Evolutionary conservation across 2,329 filamentous ascomycete species (phyloP), one percentile per base, ranked within the genome.

Genomic region (Raffaelea arxii): DNA sequence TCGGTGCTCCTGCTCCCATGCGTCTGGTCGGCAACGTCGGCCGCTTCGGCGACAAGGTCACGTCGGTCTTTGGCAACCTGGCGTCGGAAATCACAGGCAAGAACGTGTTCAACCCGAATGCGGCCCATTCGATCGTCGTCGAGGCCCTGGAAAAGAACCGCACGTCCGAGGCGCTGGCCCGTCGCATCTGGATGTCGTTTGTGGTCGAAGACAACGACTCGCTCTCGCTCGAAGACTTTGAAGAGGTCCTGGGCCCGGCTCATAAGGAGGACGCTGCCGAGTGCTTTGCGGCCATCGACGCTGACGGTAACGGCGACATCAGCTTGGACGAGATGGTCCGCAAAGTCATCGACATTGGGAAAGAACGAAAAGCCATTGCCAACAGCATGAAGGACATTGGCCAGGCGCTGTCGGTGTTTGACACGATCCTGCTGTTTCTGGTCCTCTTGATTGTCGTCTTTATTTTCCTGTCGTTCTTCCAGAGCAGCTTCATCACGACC

Each of bases 311-410:
- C 58, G 91, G 91, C 38, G 91, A 97, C 60, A 88, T 98, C 62
- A 91, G 84, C 63, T 73, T 97, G 44, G 90, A 97, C 24, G 92
- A 98, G 67, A 96, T 96, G 86, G 77, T 94, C 47, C 75, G 90
- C 59, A 90, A 89, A 54, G 77, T 95, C 19, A 79, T 85, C 19
- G 87, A 94, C 50, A 82, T 92, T 52, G 85, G 86, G 46, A 82
- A 85, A 51, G 86, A 91, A 62, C 79, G 91, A 59, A 94, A 95
- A 67, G 81, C 90, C 3, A 90, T 97, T 55, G 78, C 80, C 35
- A 86, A 85, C 63, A 94, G 89, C 65, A 94, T 97, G 88, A 89
- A 94, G 68, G 92, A 98, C 64, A 92, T 98, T 54, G 87, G 92
- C 56, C 88, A 96, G 65, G 92, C 92, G 30, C 87, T 97, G 60